These are phyloP conservation scores for Brettanomyces sp. DNA, from an alignment of 805 yeast species.

Conservation along the genomic window DNA sequence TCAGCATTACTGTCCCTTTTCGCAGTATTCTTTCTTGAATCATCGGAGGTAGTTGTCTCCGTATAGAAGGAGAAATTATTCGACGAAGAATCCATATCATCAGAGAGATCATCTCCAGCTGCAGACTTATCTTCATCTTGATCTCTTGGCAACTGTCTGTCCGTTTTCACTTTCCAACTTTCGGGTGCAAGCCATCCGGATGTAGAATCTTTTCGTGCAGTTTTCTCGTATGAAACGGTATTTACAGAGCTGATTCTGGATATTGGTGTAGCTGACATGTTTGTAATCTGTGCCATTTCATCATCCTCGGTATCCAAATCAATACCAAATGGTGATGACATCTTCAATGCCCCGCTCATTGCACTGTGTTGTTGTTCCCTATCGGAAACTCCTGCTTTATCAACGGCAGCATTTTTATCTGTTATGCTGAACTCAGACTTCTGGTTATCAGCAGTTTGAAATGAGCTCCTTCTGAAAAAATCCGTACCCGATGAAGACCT, in stretches of 20 bases:
- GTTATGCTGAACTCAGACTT: neutral
- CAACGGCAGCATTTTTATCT: neutral
- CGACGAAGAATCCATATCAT: neutral
- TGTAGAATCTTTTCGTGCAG: constrained; percentile 6
- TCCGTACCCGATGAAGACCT: neutral
- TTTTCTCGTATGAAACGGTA: constrained; percentile 8
- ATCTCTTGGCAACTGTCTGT: neutral
- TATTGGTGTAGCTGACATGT: constrained; percentile 10
- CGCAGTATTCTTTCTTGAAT: constrained; percentile 3
- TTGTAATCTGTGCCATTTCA: constrained; percentile 14
- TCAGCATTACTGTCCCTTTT: neutral
- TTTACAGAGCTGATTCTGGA: constrained; percentile 16
- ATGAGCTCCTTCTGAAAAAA: neutral
- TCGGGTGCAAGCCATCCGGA: constrained; percentile 47
- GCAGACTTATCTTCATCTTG: constrained; percentile 3
- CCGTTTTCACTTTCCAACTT: constrained; percentile 47
- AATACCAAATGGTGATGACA: constrained; percentile 9
- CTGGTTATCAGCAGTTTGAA: neutral
- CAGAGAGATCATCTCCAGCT: neutral
- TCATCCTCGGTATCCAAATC: constrained; percentile 17
- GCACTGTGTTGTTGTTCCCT: neutral
- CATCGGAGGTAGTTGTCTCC: neutral
- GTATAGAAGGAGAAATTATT: neutral
- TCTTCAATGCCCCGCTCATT: constrained; percentile 1
- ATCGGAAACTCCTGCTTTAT: neutral